phyloP scores from a whole-genome alignment of 106 monocot species.

The Iris macrosiphon region DNA sequence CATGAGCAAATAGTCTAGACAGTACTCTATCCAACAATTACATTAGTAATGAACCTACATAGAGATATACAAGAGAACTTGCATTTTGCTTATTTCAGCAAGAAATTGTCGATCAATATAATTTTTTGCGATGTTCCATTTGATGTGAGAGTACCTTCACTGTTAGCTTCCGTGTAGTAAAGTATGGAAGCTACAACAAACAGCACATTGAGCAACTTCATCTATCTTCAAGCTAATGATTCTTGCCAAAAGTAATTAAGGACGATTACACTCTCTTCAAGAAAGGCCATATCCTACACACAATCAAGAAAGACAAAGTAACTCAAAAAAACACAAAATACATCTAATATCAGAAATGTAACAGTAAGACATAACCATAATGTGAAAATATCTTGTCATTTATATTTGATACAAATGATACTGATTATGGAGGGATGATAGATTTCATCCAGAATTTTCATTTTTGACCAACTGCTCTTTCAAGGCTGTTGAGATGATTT shows the following conservation, averaged over 20 bases:
- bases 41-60: not conserved
- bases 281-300: slow-evolving; percentile 8
- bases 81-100: not conserved
- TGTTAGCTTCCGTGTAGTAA: slow-evolving; percentile 26
- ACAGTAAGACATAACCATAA: too few species aligned
- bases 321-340: too few species aligned
- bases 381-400: too few species aligned
- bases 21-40: not conserved
- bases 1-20: too few species aligned
- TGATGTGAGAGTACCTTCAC: slow-evolving; percentile 28
- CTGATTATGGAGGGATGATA: too few species aligned
- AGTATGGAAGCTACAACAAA: slow-evolving; percentile 21
- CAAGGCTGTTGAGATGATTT: too few species aligned
- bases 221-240: slow-evolving; percentile 6
- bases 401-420: too few species aligned
- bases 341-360: too few species aligned
- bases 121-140: not conserved
- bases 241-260: not conserved
- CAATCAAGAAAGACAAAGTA: too few species aligned
- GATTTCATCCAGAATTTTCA: too few species aligned
- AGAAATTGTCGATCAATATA: not conserved
- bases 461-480: too few species aligned
- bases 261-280: not conserved
- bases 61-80: not conserved
- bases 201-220: slow-evolving; percentile 25